Evolutionary conservation across 2,329 filamentous ascomycete genomes (phyloP), one percentile per base, ranked within the genome.

Genomic region (Dichotomopilus funicola): DNA sequence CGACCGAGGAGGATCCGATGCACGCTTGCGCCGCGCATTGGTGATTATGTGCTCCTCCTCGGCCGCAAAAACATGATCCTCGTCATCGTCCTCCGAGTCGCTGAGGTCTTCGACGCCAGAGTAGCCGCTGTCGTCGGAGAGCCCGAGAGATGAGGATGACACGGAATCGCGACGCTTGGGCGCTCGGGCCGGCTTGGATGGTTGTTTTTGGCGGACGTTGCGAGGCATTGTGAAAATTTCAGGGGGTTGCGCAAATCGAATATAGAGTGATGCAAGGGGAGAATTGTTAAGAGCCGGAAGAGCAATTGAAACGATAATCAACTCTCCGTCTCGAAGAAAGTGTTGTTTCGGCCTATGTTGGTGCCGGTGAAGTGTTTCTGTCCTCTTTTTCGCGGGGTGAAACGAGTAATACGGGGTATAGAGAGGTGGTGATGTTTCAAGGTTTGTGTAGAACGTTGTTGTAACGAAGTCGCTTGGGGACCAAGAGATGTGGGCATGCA

Each of bases 81-180:
- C 86, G 68, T 92, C 88, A 61, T 89, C 86, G 59, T 91, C 81
- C 53, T 81, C 88, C 9, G 83, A 86, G 64, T 91, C 88, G 62
- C 82, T 88, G 58, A 95, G 86, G 50, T 90, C 82, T 67, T 92
- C 88, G 57, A 95, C 86, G 40, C 78, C 87, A 1, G 84, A 87
- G 69, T 91, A 90, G 54, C 83, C 86, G 52, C 79, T 82, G 50
- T 90, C 87, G 57, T 86, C 82, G 59, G 81, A 86, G 5, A 83
- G 73, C 64, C 81, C 73, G 55, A 80, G 70, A 1, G 80, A 81
- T 8, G 81, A 80, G 19, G 19, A 27, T 5, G 79, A 80, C 19
- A 77, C 74, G 35, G 78, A 82, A 56, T 68, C 72, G 50, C 78
- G 73, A 59, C 80, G 78, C 60, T 73, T 77, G 59, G 70, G 64